Evolutionary conservation across 2,329 filamentous ascomycete species (phyloP).

Genomic region (Amphichorda felina): DNA sequence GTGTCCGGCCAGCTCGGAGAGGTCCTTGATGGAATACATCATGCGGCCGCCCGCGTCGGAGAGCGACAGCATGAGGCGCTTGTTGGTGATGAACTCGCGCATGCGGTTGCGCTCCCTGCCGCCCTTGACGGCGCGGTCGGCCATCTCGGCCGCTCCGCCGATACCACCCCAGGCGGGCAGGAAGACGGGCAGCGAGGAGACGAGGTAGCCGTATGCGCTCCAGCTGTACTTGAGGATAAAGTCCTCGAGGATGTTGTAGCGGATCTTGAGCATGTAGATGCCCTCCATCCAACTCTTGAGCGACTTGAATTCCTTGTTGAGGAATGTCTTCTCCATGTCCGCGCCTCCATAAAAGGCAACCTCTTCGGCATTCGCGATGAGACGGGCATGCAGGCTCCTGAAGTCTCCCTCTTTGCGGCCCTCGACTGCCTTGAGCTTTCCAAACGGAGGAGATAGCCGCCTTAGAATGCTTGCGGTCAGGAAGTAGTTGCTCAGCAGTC

Average conservation of each 20-base stretch:
- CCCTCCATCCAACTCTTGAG: conserved; percentile 96
- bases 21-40: conserved; percentile 99
- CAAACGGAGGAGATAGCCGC: conserved; percentile 85
- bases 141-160: conserved; percentile 59
- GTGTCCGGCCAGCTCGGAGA: conserved; percentile 90
- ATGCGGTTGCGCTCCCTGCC: conserved; percentile 74
- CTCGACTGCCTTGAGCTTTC: conserved; percentile 92
- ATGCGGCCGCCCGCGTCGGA: conserved; percentile 93
- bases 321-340: conserved; percentile 85
- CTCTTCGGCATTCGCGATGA: conserved; percentile 96
- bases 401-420: conserved; percentile 94
- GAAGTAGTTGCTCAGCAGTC: conserved; percentile 86
- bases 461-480: conserved; percentile 83
- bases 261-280: conserved; percentile 94
- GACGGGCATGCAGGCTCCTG: conserved; percentile 73
- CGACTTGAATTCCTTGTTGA: conserved; percentile 86
- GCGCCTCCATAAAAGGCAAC: conserved; percentile 95
- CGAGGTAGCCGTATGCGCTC: conserved; percentile 92
- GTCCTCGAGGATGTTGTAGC: conserved; percentile 97
- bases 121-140: conserved; percentile 33
- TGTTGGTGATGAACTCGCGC: conserved; percentile 99
- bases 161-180: conserved; percentile 87
- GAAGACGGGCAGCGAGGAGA: conserved; percentile 89
- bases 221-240: conserved; percentile 97
- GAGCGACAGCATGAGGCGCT: conserved; percentile 92